Evolutionary conservation across 2,329 filamentous ascomycete genomes (phyloP), one percentile per base, ranked within the genome.

Genomic region (Peltaster fructicola): DNA sequence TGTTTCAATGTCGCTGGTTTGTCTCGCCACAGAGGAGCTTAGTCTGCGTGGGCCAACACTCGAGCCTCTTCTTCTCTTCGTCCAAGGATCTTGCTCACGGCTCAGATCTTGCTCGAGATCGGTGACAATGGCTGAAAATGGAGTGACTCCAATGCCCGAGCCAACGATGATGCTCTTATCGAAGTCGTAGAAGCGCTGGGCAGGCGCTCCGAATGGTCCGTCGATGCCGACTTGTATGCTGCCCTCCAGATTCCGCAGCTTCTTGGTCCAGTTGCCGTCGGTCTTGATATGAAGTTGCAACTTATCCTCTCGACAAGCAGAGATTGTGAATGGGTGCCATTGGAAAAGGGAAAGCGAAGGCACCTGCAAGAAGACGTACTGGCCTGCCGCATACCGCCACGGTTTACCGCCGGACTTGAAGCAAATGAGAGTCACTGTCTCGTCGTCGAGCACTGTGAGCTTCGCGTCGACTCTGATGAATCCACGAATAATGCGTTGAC

Each of bases 251-350:
- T 54, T 43, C 7, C 56, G 52, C 2, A 68, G 47, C 22, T 44
- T 46, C 4, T 46, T 45, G 0, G 64, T 68, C 64, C 63, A 69
- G 40, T 68, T 55, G 0, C 65, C 65, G 22, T 67, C 62, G 3
- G 59, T 61, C 39, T 68, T 68, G 48, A 69, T 66, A 34, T 68
- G 64, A 1, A 69, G 40, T 39, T 59, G 57, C 45, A 69, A 54
- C 15, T 56, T 51, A 14, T 59, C 57, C 0, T 57, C 61, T 8
- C 54, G 52, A 33, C 63, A 68, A 2, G 59, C 57, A 0, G 65
- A 68, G 1, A 69, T 59, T 0, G 65, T 68, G 34, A 69, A 69
- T 0, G 63, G 65, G 28, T 69, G 64, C 64, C 64, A 69, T 35
- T 68, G 63, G 29, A 63, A 68, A 24, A 52, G 45, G 17, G 61